These are phyloP conservation scores for Dactylis glomerata DNA, from an alignment of 176 grass and related monocot genomes.

Conservation along the genomic window DNA sequence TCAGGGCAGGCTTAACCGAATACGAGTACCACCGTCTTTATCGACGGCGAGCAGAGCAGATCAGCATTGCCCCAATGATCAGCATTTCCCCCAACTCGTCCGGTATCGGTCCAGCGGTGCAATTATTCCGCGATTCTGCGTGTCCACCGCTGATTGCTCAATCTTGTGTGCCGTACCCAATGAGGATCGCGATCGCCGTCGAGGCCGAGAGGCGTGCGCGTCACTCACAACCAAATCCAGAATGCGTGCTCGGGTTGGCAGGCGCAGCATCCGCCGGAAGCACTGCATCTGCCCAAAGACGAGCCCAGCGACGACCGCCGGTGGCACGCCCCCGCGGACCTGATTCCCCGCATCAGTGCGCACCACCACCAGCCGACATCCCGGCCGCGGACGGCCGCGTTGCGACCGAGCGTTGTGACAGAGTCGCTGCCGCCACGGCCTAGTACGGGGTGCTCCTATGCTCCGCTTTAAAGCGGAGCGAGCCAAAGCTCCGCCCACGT, in stretches of 20 bases:
- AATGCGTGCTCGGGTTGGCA: slow-evolving; percentile 15
- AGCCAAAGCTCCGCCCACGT: too few species aligned
- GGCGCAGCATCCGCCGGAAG: slow-evolving; percentile 37
- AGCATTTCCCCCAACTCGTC: not conserved
- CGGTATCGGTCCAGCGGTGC: not conserved
- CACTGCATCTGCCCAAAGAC: slow-evolving; percentile 35
- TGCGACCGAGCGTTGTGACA: too few species aligned
- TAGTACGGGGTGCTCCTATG: too few species aligned
- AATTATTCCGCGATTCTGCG: not conserved
- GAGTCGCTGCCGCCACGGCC: too few species aligned
- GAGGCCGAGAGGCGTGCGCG: not conserved
- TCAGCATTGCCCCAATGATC: too few species aligned
- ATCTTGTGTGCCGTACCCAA: not conserved
- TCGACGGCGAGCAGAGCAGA: not conserved
- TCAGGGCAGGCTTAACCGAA: not conserved
- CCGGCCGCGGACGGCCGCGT: not conserved
- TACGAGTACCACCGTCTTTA: not conserved
- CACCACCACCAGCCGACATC: not conserved
- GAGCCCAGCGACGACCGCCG: not conserved
- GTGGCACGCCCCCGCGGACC: not conserved
- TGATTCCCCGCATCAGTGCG: not conserved
- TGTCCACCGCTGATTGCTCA: not conserved
- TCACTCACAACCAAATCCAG: slow-evolving; percentile 40
- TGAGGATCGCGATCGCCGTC: not conserved
- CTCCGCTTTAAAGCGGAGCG: too few species aligned